Evolutionary conservation across 805 yeast species (phyloP), one percentile per base, ranked within the genome.

Genomic region (Zygoascus biomembranicola): DNA sequence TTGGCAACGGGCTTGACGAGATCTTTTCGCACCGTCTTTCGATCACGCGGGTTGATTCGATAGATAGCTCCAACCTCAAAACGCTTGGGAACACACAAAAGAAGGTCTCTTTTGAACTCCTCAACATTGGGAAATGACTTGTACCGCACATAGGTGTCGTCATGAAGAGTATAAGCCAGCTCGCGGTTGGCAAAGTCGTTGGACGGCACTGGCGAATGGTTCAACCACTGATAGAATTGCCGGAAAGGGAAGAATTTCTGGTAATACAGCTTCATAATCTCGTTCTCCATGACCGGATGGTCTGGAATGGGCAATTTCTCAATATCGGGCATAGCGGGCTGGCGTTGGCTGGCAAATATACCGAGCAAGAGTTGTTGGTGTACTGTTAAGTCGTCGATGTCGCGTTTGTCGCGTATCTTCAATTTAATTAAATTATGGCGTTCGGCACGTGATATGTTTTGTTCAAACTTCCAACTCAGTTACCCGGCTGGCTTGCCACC

Each of bases 51-150:
- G 57, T 87, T 88, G 14, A 85, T 82, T 1, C 88, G 77, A 66
- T 90, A 94, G 3, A 90, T 84, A 0, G 98, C 96, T 32, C 99
- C 99, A 49, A 94, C 79, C 70, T 94, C 99, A 66, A 94, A 94
- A 68, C 99, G 83, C 37, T 86, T 82, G 0, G 99, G 99, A 55
- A 82, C 81, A 14, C 88, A 78, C 49, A 72, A 76, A 19, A 84
- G 76, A 2, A 90, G 92, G 11, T 87, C 81, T n/a, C 77, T 72
- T 63, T 86, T 87, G 70, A 94, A 88, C 47, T 87, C 95, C 44
- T 81, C 86, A 20, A 74, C 75, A 2, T 78, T 72, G 1, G 71
- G 69, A 61, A 77, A 94, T 1, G 97, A 86, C 63, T 85, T 85
- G 71, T 90, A 92, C 60, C 99, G 85, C 60, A 87, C 85, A 66